Conservation (phyloP, 805 yeast species). For the Ogataea pignaliae region DNA sequence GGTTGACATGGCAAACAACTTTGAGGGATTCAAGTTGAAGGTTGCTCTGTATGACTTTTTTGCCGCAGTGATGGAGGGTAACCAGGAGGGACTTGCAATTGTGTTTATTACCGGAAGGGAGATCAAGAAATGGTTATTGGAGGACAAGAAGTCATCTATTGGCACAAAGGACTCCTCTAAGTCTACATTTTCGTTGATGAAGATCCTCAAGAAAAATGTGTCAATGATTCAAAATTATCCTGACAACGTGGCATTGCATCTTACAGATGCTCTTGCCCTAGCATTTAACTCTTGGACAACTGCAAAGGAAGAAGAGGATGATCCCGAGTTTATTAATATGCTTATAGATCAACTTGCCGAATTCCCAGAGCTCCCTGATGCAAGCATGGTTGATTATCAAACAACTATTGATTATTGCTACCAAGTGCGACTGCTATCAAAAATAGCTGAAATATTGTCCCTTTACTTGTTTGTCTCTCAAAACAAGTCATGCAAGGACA, state of each 20-base stretch:
- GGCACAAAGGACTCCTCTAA: conserved; percentile 6
- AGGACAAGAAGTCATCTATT: conserved; percentile 10
- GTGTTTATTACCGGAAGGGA: conserved; percentile 60
- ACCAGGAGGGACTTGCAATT: conserved; percentile 75
- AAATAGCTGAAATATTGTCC: conserved; percentile 72
- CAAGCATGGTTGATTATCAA: conserved; percentile 12
- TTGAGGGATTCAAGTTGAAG: conserved; percentile 49
- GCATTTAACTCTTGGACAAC: conserved; percentile 79
- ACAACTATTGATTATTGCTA: conserved; percentile 40
- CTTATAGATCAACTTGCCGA: conserved; percentile 32
- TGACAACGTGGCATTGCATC: conserved; percentile 56
- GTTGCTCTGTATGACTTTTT: conserved; percentile 59
- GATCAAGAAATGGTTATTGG: conserved; percentile 29
- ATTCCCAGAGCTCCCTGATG: conserved; percentile 17
- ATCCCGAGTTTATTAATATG: conserved; percentile 40
- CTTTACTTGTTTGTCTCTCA: conserved; percentile 60
- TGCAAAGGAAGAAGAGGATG: conserved; percentile 48
- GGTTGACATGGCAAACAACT: conserved; percentile 52
- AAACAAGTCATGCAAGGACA: conserved; percentile 34
- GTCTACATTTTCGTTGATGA: conserved; percentile 42
- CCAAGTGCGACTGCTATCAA: conserved; percentile 55
- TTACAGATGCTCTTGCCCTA: conserved; percentile 67
- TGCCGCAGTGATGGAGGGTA: conserved; percentile 62
- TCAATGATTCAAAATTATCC: conserved; percentile 52
- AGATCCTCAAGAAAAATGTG: conserved; percentile 52